Conservation (phyloP, 78 protist genomes). For the Dictyostelium citrinum region DNA sequence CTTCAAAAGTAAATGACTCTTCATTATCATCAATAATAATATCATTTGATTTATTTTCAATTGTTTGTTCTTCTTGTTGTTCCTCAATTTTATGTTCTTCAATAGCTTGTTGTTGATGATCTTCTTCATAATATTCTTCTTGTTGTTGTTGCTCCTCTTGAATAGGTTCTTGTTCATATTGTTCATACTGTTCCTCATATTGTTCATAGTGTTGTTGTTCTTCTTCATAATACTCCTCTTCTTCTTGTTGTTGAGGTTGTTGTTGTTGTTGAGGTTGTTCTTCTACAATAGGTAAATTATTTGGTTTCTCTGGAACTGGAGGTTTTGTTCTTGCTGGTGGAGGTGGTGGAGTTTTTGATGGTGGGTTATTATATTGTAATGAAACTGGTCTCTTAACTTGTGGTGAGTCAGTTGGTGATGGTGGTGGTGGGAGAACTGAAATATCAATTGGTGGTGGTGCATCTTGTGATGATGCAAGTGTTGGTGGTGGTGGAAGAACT, state of each 20-base stretch:
- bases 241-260: not conserved
- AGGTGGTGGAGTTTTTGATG: not conserved
- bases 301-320: not conserved
- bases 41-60: not conserved
- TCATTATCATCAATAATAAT: not conserved
- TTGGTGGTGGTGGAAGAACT: not conserved
- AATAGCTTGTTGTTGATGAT: not conserved
- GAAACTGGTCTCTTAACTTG: not conserved
- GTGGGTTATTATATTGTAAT: not conserved
- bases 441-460: conserved; percentile 4
- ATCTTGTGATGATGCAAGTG: not conserved
- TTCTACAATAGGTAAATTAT: not conserved
- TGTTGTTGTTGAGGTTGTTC: not conserved
- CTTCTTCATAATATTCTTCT: too few relatives aligned
- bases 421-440: not conserved
- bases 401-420: not conserved
- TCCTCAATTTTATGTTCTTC: not conserved
- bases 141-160: conserved; percentile 13
- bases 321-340: not conserved
- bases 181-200: conserved; percentile 1
- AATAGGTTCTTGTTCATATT: not conserved
- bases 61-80: not conserved
- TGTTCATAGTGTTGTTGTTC: conserved; percentile 6
- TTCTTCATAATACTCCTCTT: not conserved
- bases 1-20: conserved; percentile 53